Evolutionary conservation across 495 filamentous ascomycete species (phyloP), one percentile per base, ranked within the genome.

Genomic region (Pseudotulostoma volvatum): DNA sequence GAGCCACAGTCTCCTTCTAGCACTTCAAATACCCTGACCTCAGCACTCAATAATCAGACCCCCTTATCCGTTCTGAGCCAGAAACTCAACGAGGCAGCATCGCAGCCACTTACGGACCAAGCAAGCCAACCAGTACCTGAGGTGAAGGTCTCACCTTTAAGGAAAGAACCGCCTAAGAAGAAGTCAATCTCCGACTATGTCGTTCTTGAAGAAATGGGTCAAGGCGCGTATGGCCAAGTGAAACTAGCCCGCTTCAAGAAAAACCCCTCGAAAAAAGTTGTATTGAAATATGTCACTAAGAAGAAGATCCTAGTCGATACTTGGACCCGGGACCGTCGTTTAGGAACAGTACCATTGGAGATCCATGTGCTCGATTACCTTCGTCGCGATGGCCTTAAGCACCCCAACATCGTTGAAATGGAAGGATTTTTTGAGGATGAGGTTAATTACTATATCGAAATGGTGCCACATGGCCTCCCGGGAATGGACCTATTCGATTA

Each of bases 401-500:
- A 99, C 51, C 81, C 85, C 17, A 96, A 96, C 49, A 94, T 99
- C 42, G 84, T 99, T 18, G 90, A 96, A 61, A 96, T 99, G 92
- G 75, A 80, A 25, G 87, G 92, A 42, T 99, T 96, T 60, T 99
- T 99, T 53, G 90, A 99, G 54, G 92, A 99, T 40, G 84, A 93
- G 42, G 65, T 85, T 52, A 96, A 99, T 49, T 99, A 99, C 54
- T 96, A 99, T 51, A 99, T 99, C 48, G 92, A 96, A 52, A 97
- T 96, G 90, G 67, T 82, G 4, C 90, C 90, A 9, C 90, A 97
- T 46, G 90, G 90, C 4, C 68, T 95, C 5, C 90, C 92, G 2
- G 92, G 92, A 11, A 96, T 97, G 92, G 90, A 97, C 54, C 73
- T 97, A 1, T 97, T 97, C 51, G 90, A 97, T 58, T 97, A 96